Evolutionary conservation across 192 early-diverging fungal genomes (phyloP).

Genomic region (Coemansia sp.): DNA sequence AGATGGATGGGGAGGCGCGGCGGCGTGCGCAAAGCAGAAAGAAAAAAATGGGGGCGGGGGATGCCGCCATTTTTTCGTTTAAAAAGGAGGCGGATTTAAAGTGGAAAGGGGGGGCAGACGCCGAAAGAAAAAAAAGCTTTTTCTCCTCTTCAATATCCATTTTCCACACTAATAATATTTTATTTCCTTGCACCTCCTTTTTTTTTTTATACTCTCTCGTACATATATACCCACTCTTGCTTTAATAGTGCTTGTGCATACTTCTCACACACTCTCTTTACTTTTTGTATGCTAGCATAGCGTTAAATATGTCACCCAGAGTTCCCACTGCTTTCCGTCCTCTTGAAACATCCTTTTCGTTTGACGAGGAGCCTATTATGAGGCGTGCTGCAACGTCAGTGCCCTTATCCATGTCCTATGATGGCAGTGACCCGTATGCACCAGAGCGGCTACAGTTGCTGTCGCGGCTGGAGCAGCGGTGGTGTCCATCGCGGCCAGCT

Average conservation of each 20-base stretch:
- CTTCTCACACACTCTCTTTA: background rate
- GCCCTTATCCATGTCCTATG: slow-evolving; percentile 18
- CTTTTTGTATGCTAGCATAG: slow-evolving; percentile 19
- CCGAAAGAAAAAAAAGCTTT: slow-evolving; percentile 15
- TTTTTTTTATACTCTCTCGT: slow-evolving; percentile 5
- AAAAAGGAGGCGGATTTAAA: slow-evolving; percentile 11
- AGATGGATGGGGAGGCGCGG: slow-evolving; percentile 4
- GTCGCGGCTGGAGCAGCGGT: slow-evolving; percentile 49
- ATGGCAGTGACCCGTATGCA: slow-evolving; percentile 17
- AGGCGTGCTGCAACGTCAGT: slow-evolving; percentile 43
- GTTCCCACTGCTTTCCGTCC: slow-evolving; percentile 55
- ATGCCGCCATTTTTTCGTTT: background rate
- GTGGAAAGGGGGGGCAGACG: slow-evolving; percentile 13
- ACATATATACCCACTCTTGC: slow-evolving; percentile 12
- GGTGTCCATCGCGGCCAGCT: slow-evolving; percentile 31
- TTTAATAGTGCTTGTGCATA: slow-evolving; percentile 19
- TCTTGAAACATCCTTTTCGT: slow-evolving; percentile 40
- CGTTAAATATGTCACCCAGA: slow-evolving; percentile 31
- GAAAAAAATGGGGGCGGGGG: slow-evolving; percentile 15
- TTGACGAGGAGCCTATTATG: slow-evolving; percentile 17
- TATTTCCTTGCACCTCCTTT: slow-evolving; percentile 4
- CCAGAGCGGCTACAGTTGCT: slow-evolving; percentile 42
- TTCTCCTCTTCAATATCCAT: slow-evolving; percentile 15
- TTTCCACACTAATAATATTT: slow-evolving; percentile 1
- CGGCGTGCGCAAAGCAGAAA: slow-evolving; percentile 13